phyloP scores from a whole-genome alignment of 768 basidiomycete genomes.

The Tricholoma bakamatsutake region DNA sequence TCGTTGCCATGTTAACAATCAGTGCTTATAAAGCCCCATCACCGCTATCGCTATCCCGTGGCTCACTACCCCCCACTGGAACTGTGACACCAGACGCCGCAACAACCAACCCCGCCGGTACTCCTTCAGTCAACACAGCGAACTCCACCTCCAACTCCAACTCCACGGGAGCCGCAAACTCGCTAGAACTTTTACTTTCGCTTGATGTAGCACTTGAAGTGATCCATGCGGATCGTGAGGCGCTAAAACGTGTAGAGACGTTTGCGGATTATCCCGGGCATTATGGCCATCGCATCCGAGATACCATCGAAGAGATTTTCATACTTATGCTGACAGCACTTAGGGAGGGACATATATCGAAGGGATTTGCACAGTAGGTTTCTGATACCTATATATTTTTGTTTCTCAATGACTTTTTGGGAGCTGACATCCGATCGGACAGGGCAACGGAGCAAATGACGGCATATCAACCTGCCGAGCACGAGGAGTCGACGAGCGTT shows the following conservation, averaged over 20 bases:
- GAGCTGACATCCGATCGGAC: neutral
- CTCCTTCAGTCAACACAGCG: neutral
- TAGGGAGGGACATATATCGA: slow-evolving; percentile 70
- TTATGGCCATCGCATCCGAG: slow-evolving; percentile 81
- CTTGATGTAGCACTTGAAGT: slow-evolving; percentile 88
- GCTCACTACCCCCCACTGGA: neutral
- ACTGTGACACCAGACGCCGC: neutral
- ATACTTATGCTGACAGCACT: slow-evolving; percentile 76
- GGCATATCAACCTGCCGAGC: slow-evolving; percentile 84
- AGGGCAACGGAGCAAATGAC: slow-evolving; percentile 90
- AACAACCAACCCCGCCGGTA: neutral
- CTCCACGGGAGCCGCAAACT: slow-evolving; percentile 15
- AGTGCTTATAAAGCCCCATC: neutral
- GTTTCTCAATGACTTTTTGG: neutral
- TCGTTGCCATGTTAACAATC: too few relatives aligned
- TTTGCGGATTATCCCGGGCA: slow-evolving; percentile 84
- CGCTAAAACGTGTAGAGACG: slow-evolving; percentile 87
- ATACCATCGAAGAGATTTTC: slow-evolving; percentile 93
- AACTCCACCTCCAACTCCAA: neutral
- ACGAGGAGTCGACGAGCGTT: slow-evolving; percentile 73
- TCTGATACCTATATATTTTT: slow-evolving; percentile 9
- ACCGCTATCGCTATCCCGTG: neutral
- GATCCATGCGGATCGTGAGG: slow-evolving; percentile 89
- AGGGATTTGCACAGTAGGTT: slow-evolving; percentile 72
- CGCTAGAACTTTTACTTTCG: slow-evolving; percentile 85